Percentiles rank a stretch among this genome's conserved stretches.
These are phyloP conservation scores for Salvia splendens DNA, from an alignment of 257 asterid genomes.

Conservation along the genomic window DNA sequence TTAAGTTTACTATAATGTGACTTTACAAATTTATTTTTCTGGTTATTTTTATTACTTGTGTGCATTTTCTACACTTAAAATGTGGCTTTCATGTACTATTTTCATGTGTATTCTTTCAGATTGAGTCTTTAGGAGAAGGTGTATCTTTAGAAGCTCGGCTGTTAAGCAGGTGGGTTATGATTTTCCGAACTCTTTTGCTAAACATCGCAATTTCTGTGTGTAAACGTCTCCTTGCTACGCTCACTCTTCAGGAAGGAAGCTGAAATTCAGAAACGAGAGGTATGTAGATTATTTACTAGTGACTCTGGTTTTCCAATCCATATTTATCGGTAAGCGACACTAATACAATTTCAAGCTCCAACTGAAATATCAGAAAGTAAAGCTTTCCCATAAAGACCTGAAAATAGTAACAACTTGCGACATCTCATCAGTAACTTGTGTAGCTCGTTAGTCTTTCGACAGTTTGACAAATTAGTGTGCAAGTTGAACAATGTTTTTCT, in stretches of 20 bases:
- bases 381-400: no score
- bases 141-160: slow-evolving; percentile 95
- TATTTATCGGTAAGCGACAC: background rate
- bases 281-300: slow-evolving; percentile 34
- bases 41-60: background rate
- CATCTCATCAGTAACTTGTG: background rate
- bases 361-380: no score
- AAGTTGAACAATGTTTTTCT: slow-evolving; percentile 8
- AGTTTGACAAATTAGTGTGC: background rate
- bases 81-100: slow-evolving; percentile 2
- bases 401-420: background rate
- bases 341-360: no score
- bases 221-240: slow-evolving; percentile 24
- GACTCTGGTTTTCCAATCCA: slow-evolving; percentile 1
- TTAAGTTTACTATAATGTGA: background rate
- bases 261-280: slow-evolving; percentile 95
- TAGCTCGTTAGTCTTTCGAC: background rate
- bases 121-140: slow-evolving; percentile 93
- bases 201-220: slow-evolving; percentile 16
- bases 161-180: slow-evolving; percentile 69
- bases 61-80: slow-evolving; percentile 4
- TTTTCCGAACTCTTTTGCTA: slow-evolving; percentile 27
- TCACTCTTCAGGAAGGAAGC: slow-evolving; percentile 80
- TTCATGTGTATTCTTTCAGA: slow-evolving; percentile 41
- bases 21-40: background rate